Evolutionary conservation across 2,329 filamentous ascomycete species (phyloP).

Genomic region (Furcasterigmium furcatum): DNA sequence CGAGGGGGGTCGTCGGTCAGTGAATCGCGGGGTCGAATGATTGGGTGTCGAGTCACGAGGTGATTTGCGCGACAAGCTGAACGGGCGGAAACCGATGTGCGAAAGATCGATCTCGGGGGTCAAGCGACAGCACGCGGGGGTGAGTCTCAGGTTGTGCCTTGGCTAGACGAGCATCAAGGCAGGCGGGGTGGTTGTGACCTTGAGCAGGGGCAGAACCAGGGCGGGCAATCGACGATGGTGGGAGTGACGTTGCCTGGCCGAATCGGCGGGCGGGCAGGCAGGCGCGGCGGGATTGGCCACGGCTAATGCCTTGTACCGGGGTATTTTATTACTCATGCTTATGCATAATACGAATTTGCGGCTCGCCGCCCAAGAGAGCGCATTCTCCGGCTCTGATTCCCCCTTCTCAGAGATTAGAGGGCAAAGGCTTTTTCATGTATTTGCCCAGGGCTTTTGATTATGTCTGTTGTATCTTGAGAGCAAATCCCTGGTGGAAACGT

Average conservation of each 20-base stretch:
- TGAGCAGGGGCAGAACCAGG: conserved; percentile 1
- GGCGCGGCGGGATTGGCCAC: background rate
- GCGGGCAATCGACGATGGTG: conserved; percentile 4
- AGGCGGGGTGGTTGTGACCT: conserved; percentile 3
- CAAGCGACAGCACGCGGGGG: background rate
- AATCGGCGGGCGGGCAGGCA: background rate
- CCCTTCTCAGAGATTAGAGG: too few relatives aligned
- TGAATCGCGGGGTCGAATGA: background rate
- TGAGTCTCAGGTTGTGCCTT: background rate
- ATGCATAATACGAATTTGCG: too few relatives aligned
- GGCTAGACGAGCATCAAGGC: background rate
- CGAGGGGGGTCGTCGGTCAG: conserved; percentile 2
- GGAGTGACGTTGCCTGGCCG: conserved; percentile 4
- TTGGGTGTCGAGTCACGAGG: too few relatives aligned
- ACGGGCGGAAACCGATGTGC: too few relatives aligned
- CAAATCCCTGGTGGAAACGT: too few relatives aligned
- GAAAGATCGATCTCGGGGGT: too few relatives aligned
- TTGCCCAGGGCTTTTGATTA: too few relatives aligned
- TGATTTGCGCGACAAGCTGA: too few relatives aligned
- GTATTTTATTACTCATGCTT: background rate
- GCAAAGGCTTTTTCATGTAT: too few relatives aligned
- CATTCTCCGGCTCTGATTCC: too few relatives aligned
- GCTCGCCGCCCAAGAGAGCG: too few relatives aligned
- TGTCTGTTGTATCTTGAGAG: too few relatives aligned
- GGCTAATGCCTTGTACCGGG: background rate